A percentile compares a stretch with the other conserved stretches of the same genome.
phyloP scores from a whole-genome alignment of 1,284 basidiomycete genomes.

The Exobasidium cylindrosporum region DNA sequence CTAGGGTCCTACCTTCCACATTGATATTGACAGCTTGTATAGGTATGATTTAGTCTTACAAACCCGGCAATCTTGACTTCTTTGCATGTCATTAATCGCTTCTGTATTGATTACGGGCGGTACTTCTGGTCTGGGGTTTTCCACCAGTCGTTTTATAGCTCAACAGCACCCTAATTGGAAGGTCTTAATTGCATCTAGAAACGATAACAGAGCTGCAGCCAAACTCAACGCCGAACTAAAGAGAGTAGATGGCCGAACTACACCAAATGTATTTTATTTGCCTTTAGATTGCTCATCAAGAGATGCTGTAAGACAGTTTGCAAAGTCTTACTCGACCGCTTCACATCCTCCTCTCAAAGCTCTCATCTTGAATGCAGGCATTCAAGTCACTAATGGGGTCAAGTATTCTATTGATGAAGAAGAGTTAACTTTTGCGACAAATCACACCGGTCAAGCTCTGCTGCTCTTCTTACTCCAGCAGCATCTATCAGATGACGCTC shows the following conservation, averaged over 20 bases:
- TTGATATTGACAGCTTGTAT: no score
- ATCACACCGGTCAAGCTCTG: conserved; percentile 6
- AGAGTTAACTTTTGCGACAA: conserved; percentile 1
- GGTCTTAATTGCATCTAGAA: not conserved
- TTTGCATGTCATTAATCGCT: not conserved
- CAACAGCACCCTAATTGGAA: not conserved
- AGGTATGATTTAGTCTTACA: no score
- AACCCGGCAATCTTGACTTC: not conserved
- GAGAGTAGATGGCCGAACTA: not conserved
- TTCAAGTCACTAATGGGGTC: not conserved
- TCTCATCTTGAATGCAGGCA: not conserved
- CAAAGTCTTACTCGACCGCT: not conserved
- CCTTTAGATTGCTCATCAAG: not conserved
- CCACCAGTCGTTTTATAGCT: not conserved
- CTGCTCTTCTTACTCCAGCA: not conserved
- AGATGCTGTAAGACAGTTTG: not conserved
- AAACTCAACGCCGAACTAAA: not conserved
- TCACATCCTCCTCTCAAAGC: not conserved
- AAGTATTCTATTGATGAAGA: not conserved
- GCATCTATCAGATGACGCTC: not conserved
- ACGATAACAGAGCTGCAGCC: not conserved
- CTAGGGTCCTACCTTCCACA: no score
- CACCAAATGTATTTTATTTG: not conserved
- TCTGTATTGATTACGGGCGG: not conserved
- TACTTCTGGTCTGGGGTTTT: not conserved